Conservation (phyloP, 2,329 filamentous ascomycete genomes). For the Pseudogymnoascus sp. region DNA sequence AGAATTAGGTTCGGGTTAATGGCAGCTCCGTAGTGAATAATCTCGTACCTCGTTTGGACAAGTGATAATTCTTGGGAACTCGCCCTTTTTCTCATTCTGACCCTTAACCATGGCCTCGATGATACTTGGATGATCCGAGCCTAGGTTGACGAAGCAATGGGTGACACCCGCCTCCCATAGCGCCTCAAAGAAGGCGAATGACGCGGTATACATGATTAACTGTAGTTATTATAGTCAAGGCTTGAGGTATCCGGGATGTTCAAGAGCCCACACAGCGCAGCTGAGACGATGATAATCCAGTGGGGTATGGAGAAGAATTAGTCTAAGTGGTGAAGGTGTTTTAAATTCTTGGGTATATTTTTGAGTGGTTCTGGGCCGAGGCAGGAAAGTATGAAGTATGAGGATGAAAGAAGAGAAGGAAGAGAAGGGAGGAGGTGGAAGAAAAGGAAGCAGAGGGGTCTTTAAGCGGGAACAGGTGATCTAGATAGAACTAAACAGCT, state of each 20-base stretch:
- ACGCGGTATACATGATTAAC: conserved; percentile 47
- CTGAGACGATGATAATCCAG: background rate
- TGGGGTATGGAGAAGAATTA: background rate
- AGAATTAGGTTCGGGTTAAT: background rate
- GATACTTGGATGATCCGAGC: conserved; percentile 57
- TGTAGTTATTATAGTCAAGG: background rate
- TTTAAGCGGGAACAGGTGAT: conserved; percentile 1
- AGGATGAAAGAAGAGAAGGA: background rate
- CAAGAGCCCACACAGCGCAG: background rate
- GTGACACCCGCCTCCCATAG: conserved; percentile 54
- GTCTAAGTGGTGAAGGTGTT: background rate
- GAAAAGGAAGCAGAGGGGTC: background rate
- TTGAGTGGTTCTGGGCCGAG: background rate
- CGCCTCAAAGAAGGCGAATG: conserved; percentile 65
- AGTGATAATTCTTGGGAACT: conserved; percentile 60
- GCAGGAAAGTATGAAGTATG: background rate
- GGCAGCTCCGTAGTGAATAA: background rate
- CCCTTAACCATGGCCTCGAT: conserved; percentile 66
- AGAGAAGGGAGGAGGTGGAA: background rate
- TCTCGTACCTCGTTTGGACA: conserved; percentile 56
- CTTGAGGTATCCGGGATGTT: background rate
- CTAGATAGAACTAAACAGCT: background rate
- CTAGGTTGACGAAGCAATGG: conserved; percentile 51
- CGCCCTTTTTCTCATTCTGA: conserved; percentile 52
- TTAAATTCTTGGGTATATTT: background rate